Conservation (phyloP, 306 rosid species). For the Vigna unguiculata region DNA sequence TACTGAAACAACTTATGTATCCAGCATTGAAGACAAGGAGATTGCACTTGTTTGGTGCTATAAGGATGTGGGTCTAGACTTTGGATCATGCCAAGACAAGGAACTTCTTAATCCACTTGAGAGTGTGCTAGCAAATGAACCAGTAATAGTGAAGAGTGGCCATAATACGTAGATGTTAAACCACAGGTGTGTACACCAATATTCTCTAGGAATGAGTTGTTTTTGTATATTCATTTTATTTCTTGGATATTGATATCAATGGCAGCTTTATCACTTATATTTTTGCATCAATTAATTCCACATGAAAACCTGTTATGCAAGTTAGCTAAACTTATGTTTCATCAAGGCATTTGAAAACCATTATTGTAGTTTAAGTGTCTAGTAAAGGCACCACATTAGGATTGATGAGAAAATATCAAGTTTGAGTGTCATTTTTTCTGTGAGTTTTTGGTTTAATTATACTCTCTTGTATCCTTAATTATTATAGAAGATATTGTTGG, state of each 20-base stretch:
- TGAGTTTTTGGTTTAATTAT: no score
- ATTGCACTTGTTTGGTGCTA: constrained; percentile 92
- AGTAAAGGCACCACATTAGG: no score
- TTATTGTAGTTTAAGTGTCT: no score
- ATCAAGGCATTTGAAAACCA: no score
- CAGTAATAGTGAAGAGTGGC: constrained; percentile 88
- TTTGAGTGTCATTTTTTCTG: no score
- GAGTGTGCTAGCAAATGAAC: constrained; percentile 92
- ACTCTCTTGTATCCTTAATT: no score
- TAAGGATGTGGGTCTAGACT: constrained; percentile 83
- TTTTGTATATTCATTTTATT: not conserved
- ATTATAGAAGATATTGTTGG: no score
- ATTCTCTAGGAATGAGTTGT: constrained; percentile 19
- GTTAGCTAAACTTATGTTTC: no score
- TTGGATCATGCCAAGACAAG: constrained; percentile 92
- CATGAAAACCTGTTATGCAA: no score
- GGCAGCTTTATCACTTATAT: not conserved
- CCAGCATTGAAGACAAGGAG: constrained; percentile 81
- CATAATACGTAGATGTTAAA: constrained; percentile 85
- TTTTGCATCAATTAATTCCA: no score
- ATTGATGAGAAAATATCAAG: no score
- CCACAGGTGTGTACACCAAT: constrained; percentile 75
- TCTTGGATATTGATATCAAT: constrained; percentile 19
- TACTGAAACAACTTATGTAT: constrained; percentile 89
- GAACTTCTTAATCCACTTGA: constrained; percentile 93